Evolutionary conservation across 2,329 filamentous ascomycete genomes (phyloP), one percentile per base, ranked within the genome.

Genomic region (Curvularia lunata): DNA sequence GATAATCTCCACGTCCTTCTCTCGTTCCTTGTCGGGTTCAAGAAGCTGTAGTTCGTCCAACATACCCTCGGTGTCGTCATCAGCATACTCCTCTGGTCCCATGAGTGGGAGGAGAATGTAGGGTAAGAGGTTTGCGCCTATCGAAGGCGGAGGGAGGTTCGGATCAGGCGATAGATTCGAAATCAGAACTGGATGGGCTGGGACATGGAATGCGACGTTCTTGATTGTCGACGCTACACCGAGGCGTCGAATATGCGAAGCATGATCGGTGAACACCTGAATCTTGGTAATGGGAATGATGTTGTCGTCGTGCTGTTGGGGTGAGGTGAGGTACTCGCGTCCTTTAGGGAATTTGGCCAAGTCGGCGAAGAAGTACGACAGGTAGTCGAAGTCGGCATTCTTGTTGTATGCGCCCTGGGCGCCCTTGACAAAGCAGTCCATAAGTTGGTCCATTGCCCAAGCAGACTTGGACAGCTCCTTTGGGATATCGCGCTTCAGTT

Each of bases 211-310:
- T 6, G 91, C 88, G 28, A 91, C 87, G 73, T 99, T 99, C 78
- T 98, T 98, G 75, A 99, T 92, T 9, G 92, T 95, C 59, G 89
- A 92, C 7, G 94, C 94, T n/a, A 97, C 93, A n/a, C 95, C 95
- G 69, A 92, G 91, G 53, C 95, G 85, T 56, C 95, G 86, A 52
- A 97, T 87, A 27, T 89, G 85, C 2, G 91, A 96, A 67, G 85
- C 83, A 79, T 97, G 92, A 76, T 96, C 92, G 1, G 95, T 98
- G 76, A 98, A 98, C 58, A 98, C 94, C 59, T 90, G 90, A 61
- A 99, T 83, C 81, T 98, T 98, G 48, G 90, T 91, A 47, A 98
- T 82, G 2, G 95, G 95, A n/a, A 97, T 87, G 13, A 97, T 78
- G 54, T 79, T 86, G 1, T 81, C 82, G 74, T 97, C 92, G 75